Base-by-base conservation (phyloP, 495 filamentous ascomycete genomes). In the Cladorrhinum samala region DNA sequence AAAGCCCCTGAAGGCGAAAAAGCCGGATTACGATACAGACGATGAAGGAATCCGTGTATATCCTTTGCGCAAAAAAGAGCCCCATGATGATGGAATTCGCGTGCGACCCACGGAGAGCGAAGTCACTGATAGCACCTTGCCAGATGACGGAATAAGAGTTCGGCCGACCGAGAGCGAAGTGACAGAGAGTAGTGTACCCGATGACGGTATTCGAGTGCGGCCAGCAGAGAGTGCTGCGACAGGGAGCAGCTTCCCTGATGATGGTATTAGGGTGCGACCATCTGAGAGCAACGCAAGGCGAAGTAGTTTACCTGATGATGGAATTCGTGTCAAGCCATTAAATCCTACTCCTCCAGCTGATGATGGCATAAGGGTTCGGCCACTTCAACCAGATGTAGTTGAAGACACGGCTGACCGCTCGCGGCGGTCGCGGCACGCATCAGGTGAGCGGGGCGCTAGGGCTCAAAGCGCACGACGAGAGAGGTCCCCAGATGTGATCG, bases 31-130 rank as follows among this genome's bases (percentile, higher is more conserved):
- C 11, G 52, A 58, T 14, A 46, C 52, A 17, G 67, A 70, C 38
- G 67, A 70, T 38, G 68, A 72, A 51, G 66, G 68, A 3, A 72
- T 73, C 36, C 66, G 72, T 14, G 55, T 72, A 14, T 65, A 39
- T 39, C 61, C 68, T n/a, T 36, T 56, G 13, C 46, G 43, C 14
- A 59, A 55, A 36, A 65, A 62, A 36, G 49, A 57, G 19, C 37
- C 30, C 8, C n/a, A 60, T 14, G 63, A 69, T 41, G 65, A 72
- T 46, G 68, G 64, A 2, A 67, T 58, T 42, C 61, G 68, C 27
- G 49, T 59, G 6, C 53, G 38, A n/a, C 50, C 63, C 3, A 40
- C 46, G 40, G 36, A 51, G 16, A 50, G 14, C 3, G 46, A 46
- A 2, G n/a, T 76, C 38, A 41, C 52, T 55, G 73, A 41, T 58